These are phyloP conservation scores for Aspergillus flavus DNA, from an alignment of 2,329 filamentous ascomycete genomes.

Conservation along the genomic window DNA sequence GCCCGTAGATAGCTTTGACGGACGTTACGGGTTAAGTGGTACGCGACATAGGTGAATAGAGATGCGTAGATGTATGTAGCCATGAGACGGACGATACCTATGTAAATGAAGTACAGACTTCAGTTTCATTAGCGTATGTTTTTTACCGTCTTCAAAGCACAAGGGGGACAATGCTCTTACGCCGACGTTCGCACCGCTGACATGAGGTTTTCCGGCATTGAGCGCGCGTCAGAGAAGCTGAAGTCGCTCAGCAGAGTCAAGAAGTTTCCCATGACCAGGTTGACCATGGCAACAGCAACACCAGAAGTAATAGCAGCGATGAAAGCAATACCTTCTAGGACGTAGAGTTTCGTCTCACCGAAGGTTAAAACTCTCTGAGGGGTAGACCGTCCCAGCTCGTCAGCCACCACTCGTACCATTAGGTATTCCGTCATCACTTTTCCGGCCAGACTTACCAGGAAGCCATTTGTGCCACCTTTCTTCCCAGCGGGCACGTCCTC, in stretches of 20 bases:
- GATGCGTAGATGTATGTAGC: constrained; percentile 32
- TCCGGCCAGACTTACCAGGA: neutral
- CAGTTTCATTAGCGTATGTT: too few species aligned
- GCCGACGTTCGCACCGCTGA: too few species aligned
- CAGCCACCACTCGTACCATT: too few species aligned
- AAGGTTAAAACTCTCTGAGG: constrained; percentile 11
- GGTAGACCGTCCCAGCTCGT: too few species aligned
- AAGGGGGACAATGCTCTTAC: neutral
- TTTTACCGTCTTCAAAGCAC: constrained; percentile 11
- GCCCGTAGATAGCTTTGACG: constrained; percentile 16
- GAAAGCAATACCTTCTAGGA: constrained; percentile 4
- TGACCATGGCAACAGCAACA: constrained; percentile 37
- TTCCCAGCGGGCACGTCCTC: too few species aligned
- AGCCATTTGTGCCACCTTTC: neutral
- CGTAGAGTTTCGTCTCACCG: neutral
- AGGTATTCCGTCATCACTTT: too few species aligned
- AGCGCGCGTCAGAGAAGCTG: constrained; percentile 11
- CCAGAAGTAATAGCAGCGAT: constrained; percentile 26
- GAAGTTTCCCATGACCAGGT: constrained; percentile 40
- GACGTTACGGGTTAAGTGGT: constrained; percentile 11
- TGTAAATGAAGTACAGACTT: constrained; percentile 37
- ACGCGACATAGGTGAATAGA: constrained; percentile 21
- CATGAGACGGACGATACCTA: constrained; percentile 39
- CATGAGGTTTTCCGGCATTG: constrained; percentile 10
- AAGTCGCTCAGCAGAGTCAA: constrained; percentile 32